Evolutionary conservation across 805 yeast species (phyloP).

Genomic region (Priceomyces castillae): DNA sequence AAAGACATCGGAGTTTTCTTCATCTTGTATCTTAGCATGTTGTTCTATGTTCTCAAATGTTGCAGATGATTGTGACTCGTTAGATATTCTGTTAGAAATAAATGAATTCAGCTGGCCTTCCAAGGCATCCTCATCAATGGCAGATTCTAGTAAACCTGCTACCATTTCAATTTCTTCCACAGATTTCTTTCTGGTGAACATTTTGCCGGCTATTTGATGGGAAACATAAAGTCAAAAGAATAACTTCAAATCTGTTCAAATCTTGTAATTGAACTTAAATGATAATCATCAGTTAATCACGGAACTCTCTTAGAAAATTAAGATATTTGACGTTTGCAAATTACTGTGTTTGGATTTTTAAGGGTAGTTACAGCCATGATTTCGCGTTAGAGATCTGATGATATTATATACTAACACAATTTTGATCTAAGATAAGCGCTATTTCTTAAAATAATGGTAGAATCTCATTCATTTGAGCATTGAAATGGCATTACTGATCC

Average conservation of each 20-base stretch:
- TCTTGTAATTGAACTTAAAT: neutral
- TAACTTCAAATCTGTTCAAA: neutral
- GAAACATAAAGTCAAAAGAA: no score
- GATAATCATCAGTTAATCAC: neutral
- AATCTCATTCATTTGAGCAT: no score
- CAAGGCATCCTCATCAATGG: neutral
- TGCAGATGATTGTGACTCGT: constrained; percentile 21
- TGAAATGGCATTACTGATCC: no score
- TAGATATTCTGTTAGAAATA: constrained; percentile 9
- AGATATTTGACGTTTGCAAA: neutral
- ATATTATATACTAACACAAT: no score
- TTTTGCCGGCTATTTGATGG: no score
- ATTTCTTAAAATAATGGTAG: no score
- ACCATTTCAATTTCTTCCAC: constrained; percentile 1
- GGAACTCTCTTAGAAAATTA: neutral
- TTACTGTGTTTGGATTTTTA: neutral
- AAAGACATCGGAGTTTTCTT: constrained; percentile 19
- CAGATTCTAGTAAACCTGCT: neutral
- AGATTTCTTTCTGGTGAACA: neutral
- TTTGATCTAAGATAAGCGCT: no score
- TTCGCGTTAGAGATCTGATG: no score
- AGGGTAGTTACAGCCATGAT: no score
- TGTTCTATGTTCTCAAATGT: constrained; percentile 30
- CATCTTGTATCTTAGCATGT: constrained; percentile 7
- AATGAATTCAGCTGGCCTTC: neutral